Base-by-base conservation (phyloP, 2,329 filamentous ascomycete species). In the Pestalotiopsis sp. region DNA sequence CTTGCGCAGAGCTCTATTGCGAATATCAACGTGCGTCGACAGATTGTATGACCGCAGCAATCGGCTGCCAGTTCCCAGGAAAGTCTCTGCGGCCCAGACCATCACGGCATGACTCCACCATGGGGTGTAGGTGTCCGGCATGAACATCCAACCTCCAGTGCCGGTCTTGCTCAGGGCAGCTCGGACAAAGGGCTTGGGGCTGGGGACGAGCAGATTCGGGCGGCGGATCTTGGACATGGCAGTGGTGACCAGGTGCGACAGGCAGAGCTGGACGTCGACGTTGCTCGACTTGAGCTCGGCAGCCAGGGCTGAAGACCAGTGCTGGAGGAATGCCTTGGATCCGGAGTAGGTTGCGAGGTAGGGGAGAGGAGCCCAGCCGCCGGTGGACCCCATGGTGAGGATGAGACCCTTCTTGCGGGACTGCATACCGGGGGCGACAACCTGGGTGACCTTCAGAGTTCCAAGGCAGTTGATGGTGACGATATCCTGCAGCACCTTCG, bases 141-240 rank as follows among this genome's bases (percentile, higher is more conserved):
- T 92, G 13, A 88, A 87, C 77, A 97, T 93, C 73, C 92, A 93
- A 63, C 92, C 89, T 69, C 93, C 92, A 67, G 88, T 88, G 61
- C 95, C 95, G 74, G 99, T 87, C 85, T 96, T 97, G 71, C 86
- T 83, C 68, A 99, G 83, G 0, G 92, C 89, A 6, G 92, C 84
- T 74, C 87, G 88, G 67, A 99, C 96, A 78, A 98, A 98, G 66
- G 86, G 83, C 78, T 91, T 91, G 14, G 95, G 92, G 68, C 86
- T 94, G 10, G 96, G 96, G 59, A 98, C 92, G 67, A 94, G 83
- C 59, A 90, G 81, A 71, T 88, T 95, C 0, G 94, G 84, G 67
- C 91, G 91, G 75, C 93, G 91, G 74, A 99, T 89, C 86, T 99
- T 99, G 81, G 92, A 95, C 96, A 99, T 99, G 76, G 95, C 94